Evolutionary conservation across 129 eudicot species (phyloP), one percentile per base, ranked within the genome.

Genomic region (Arctium lappa): DNA sequence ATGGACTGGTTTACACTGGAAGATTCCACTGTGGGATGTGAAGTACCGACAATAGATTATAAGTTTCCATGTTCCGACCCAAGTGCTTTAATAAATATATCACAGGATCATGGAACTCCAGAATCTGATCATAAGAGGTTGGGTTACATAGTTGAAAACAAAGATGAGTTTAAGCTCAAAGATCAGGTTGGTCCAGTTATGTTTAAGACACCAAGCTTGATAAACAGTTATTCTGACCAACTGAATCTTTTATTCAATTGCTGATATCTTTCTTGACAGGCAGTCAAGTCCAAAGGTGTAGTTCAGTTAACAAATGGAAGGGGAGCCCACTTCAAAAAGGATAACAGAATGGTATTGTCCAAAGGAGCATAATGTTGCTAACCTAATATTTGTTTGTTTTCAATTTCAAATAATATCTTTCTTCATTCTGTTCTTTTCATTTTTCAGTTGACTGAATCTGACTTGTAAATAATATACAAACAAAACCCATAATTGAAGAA

Each of bases 1-100:
- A 69, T 91, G 33, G 90, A 87, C 72, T 95, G 99, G 99, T 89
- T 90, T 82, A 78, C 94, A 84, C 86, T 0, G 22, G 63, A 90
- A 80, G 89, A 88, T 73, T 89, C 76, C 29, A 75, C 82, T 53
- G 97, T 82, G 76, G 95, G 92, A 46, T 81, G 89, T 44, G 89
- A 80, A 81, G 84, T 79, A 12, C 46, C 86, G 68, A 86, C 86
- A 72, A 79, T 89, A 16, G 84, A 88, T 69, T 85, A 84, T 46
- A 84, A 82, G 80, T 85, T 90, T 62, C 65, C 90, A 36, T 80
- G 88, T 80, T 85, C 89, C 12, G 85, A 85, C 79, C 78, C 90
- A 44, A 87, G 80, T 65, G 71, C 83, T 70, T 50, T 87, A 27
- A 84, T 85, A 77, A 78, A 77, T 82, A 77, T 71, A 69, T 46